phyloP scores from a whole-genome alignment of 257 asterid genomes.

The Rauvolfia tetraphylla region DNA sequence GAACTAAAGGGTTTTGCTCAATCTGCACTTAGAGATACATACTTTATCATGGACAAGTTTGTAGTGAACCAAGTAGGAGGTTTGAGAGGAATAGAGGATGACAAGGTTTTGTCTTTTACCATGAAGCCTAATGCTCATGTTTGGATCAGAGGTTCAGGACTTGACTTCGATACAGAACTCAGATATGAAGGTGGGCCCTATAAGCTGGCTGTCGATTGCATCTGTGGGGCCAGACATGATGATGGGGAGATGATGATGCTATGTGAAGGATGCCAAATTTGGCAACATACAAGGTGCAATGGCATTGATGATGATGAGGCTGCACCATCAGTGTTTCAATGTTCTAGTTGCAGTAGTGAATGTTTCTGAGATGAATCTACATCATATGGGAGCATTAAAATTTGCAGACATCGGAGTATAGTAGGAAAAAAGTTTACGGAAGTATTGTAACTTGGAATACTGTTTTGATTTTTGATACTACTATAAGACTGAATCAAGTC shows the following conservation, averaged over 20 bases:
- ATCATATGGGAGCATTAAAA: background rate
- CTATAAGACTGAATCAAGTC: background rate
- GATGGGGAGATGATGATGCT: constrained; percentile 31
- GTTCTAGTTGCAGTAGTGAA: constrained; percentile 7
- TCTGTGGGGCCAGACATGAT: constrained; percentile 23
- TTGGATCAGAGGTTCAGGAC: constrained; percentile 73
- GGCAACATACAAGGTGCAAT: constrained; percentile 26
- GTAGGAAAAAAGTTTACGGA: background rate
- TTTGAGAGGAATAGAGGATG: constrained; percentile 50
- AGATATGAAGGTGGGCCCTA: constrained; percentile 64
- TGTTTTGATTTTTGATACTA: background rate
- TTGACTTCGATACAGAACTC: constrained; percentile 48
- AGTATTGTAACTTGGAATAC: background rate
- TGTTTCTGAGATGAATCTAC: background rate
- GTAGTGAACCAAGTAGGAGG: constrained; percentile 68
- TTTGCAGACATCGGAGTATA: background rate
- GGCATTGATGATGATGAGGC: constrained; percentile 21
- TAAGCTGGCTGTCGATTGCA: constrained; percentile 15
- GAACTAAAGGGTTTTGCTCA: constrained; percentile 56
- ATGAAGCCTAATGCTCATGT: constrained; percentile 41
- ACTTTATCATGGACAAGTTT: constrained; percentile 61
- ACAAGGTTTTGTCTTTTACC: constrained; percentile 28
- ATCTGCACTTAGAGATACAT: constrained; percentile 65
- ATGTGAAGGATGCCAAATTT: constrained; percentile 22
- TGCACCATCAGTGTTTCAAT: constrained; percentile 12